Evolutionary conservation across 495 filamentous ascomycete species (phyloP).

Genomic region (Paragyromitra xinjiangensis): DNA sequence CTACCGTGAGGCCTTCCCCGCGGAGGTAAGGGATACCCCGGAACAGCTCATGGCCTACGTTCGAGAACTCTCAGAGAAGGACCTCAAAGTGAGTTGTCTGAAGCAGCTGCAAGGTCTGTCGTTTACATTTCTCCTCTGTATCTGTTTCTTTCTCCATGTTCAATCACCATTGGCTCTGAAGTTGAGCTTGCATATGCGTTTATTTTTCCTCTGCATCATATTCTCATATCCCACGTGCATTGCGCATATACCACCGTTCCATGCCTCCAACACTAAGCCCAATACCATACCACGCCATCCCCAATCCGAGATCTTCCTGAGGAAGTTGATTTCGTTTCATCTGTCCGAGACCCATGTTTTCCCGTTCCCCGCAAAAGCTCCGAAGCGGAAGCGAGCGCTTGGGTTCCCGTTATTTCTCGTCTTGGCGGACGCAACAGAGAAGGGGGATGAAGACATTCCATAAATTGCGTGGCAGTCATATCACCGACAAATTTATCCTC

Average conservation of each 20-base stretch:
- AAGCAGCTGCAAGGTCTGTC: slow-evolving; percentile 70
- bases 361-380: slow-evolving; percentile 45
- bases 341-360: slow-evolving; percentile 25
- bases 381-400: slow-evolving; percentile 43
- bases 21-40: slow-evolving; percentile 64
- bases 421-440: slow-evolving; percentile 6
- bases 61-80: slow-evolving; percentile 69
- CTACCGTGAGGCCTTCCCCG: slow-evolving; percentile 71
- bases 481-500: slow-evolving; percentile 37
- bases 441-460: slow-evolving; percentile 39
- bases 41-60: slow-evolving; percentile 67
- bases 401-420: slow-evolving; percentile 34
- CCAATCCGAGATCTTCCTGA: slow-evolving; percentile 20
- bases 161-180: slow-evolving; percentile 5
- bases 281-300: slow-evolving; percentile 13
- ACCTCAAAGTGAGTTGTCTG: slow-evolving; percentile 73
- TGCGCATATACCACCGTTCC: slow-evolving; percentile 26
- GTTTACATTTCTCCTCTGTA: slow-evolving; percentile 34
- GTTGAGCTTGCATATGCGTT: slow-evolving; percentile 27
- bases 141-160: slow-evolving; percentile 8
- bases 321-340: slow-evolving; percentile 43
- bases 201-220: slow-evolving; percentile 13
- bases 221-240: slow-evolving; percentile 30
- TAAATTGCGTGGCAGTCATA: slow-evolving; percentile 44
- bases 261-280: slow-evolving; percentile 11